A percentile compares a stretch with the other conserved stretches of the same genome.
These are phyloP conservation scores for Nematodospora anomalae DNA, from an alignment of 1,139 yeast genomes.

Conservation along the genomic window DNA sequence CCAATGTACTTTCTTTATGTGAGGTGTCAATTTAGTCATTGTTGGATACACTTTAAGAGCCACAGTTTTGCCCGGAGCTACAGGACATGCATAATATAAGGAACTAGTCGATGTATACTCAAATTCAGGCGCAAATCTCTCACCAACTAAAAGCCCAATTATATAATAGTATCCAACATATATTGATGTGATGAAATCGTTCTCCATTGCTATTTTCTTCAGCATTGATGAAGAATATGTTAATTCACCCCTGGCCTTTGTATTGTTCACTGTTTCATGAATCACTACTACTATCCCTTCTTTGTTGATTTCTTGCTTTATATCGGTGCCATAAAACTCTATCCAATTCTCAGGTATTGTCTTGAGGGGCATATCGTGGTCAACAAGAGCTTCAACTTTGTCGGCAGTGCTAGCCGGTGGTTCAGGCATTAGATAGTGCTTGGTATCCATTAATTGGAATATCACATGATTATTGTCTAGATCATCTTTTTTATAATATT, in stretches of 20 bases:
- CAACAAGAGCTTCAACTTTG: neutral
- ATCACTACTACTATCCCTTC: conserved; percentile 11
- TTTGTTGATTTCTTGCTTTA: conserved; percentile 3
- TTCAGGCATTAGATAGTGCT: neutral
- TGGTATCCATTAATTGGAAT: conserved; percentile 1
- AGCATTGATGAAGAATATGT: conserved; percentile 9
- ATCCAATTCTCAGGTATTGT: conserved; percentile 13
- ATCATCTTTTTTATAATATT: neutral
- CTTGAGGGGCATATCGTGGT: neutral
- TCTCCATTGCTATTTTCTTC: conserved; percentile 8
- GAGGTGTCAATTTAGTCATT: conserved; percentile 8
- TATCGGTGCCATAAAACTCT: conserved; percentile 9
- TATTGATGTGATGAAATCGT: conserved; percentile 7
- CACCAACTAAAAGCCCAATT: conserved; percentile 10
- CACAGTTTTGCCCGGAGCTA: conserved; percentile 13
- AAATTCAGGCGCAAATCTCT: conserved; percentile 13
- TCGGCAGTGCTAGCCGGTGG: neutral
- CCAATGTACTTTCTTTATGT: conserved; percentile 11
- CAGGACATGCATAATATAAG: conserved; percentile 13
- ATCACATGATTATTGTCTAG: neutral
- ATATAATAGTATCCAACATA: conserved; percentile 9
- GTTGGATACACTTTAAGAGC: conserved; percentile 12
- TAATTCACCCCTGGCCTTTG: conserved; percentile 12
- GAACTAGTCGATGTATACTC: conserved; percentile 7
- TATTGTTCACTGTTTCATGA: conserved; percentile 9